A percentile compares a stretch with the other conserved stretches of the same genome.
These are phyloP conservation scores for Pelargonium exstipulatum DNA, from an alignment of 441 rosid genomes.

Conservation along the genomic window DNA sequence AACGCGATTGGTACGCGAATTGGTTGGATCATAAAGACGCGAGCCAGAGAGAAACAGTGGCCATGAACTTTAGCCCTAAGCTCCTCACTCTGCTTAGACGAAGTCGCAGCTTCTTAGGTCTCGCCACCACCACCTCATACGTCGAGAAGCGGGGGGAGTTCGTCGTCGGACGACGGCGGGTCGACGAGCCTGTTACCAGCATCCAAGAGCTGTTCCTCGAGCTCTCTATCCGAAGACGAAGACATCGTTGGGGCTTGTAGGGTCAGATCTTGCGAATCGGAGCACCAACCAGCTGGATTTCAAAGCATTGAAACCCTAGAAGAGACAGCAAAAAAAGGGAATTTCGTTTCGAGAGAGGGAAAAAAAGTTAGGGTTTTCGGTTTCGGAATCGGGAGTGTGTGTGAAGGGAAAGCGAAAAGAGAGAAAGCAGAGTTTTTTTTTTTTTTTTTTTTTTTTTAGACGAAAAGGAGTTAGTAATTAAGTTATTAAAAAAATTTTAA, in stretches of 20 bases:
- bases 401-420: background rate
- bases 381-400: background rate
- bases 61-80: no score
- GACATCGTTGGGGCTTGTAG: slow-evolving; percentile 30
- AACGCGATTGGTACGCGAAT: no score
- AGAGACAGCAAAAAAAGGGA: slow-evolving; percentile 8
- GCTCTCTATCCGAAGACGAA: slow-evolving; percentile 46
- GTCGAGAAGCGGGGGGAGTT: slow-evolving; percentile 82
- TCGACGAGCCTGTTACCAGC: slow-evolving; percentile 62
- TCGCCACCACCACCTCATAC: no score
- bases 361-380: slow-evolving; percentile 20
- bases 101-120: no score
- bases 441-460: background rate
- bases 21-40: no score
- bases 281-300: slow-evolving; percentile 23
- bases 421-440: background rate
- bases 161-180: slow-evolving; percentile 59
- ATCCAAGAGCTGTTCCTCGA: slow-evolving; percentile 64
- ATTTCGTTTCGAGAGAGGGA: background rate
- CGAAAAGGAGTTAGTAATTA: no score
- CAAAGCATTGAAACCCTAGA: slow-evolving; percentile 35
- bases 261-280: background rate
- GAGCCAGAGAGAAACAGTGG: no score
- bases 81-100: no score
- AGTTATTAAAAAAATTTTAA: no score